Evolutionary conservation across 148 eudicot species (phyloP), one percentile per base, ranked within the genome.

Genomic region (Polygonum aviculare): DNA sequence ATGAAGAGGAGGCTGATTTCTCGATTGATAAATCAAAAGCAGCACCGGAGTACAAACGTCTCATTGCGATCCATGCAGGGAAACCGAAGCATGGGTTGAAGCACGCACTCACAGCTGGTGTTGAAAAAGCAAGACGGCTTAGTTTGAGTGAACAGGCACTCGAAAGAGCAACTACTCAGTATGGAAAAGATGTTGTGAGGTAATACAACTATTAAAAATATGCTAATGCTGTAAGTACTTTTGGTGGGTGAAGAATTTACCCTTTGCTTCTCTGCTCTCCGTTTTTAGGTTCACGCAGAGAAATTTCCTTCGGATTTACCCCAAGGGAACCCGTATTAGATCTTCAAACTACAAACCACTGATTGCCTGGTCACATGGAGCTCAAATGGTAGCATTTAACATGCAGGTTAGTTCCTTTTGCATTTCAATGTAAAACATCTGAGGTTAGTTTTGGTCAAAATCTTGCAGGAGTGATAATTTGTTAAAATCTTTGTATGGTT

Each of bases 311-410:
- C 82, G 90, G 80, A 81, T 87, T 60, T 87, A 83, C 54, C 90
- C 90, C 36, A 87, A 87, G 73, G 83, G 77, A 12, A 78, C 84
- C 44, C 81, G 90, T 47, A 59, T 85, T 41, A 86, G 80, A 73
- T 87, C 90, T 16, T 87, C 90, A 50, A 87, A 87, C 63, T 87
- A 77, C 75, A 79, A 85, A 50, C 90, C 90, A 2, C 72, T 87
- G 35, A 75, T 85, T 44, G 88, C 88, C 14, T 87, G 90, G 90
- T 80, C 49, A 38, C 86, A 87, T 77, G 90, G 90, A 55, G 86
- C 83, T 76, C 90, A 87, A 78, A 80, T 87, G 90, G 85, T 87
- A 21, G 90, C 90, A 14, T 85, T 87, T 50, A 87, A 87, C 73
- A 87, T 87, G 90, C 90, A 87, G 90, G 90, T 85, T 33, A 14